Percentiles rank a stretch among this genome's conserved stretches.
Evolutionary conservation across 148 eudicot genomes (phyloP).

Genomic region (Persicaria maculosa): DNA sequence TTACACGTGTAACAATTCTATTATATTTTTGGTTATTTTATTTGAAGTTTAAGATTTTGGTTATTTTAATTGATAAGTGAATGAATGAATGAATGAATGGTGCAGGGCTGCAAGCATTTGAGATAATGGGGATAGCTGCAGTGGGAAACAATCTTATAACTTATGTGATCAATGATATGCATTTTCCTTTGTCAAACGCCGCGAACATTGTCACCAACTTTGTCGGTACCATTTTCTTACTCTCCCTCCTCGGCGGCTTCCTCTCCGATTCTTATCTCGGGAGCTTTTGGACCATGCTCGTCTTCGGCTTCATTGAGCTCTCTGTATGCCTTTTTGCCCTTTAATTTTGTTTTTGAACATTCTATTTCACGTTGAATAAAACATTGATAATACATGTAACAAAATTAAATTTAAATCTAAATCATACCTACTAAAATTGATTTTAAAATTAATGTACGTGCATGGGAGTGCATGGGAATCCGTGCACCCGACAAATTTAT

Average conservation of each 20-base stretch:
- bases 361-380: too few species aligned
- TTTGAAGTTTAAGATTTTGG: too few species aligned
- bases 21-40: too few species aligned
- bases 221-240: slow-evolving; percentile 76
- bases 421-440: too few species aligned
- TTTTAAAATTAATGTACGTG: too few species aligned
- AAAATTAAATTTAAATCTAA: too few species aligned
- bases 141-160: slow-evolving; percentile 94
- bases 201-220: slow-evolving; percentile 95
- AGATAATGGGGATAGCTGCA: slow-evolving; percentile 96
- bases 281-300: slow-evolving; percentile 94
- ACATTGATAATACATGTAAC: too few species aligned
- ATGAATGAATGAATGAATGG: not conserved
- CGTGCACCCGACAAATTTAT: too few species aligned
- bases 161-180: slow-evolving; percentile 91
- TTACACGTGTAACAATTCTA: too few species aligned
- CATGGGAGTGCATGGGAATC: too few species aligned
- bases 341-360: not conserved
- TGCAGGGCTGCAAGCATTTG: slow-evolving; percentile 80
- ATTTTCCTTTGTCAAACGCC: slow-evolving; percentile 64
- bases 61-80: not conserved
- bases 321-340: slow-evolving; percentile 39
- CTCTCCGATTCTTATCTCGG: slow-evolving; percentile 94
- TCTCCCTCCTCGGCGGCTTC: slow-evolving; percentile 84
- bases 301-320: slow-evolving; percentile 88